Base-by-base conservation (phyloP, 768 basidiomycete species). In the Leucocoprinus leucothites region DNA sequence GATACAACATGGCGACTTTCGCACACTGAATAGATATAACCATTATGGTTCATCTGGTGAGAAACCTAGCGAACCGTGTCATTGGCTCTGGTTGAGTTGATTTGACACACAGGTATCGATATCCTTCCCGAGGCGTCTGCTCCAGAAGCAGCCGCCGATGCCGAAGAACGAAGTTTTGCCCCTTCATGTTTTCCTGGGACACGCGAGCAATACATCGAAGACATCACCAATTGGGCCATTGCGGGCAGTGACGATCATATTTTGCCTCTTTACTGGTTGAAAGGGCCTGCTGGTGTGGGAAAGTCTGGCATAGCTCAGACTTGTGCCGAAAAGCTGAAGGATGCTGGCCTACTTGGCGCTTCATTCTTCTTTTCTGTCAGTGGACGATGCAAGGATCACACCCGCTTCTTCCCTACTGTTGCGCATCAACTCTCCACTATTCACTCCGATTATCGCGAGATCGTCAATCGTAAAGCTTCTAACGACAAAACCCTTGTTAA, bases 291-390 rank as follows among this genome's bases (percentile, higher is more conserved):
- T 28, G 57, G 57, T 0, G 51, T 51, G 13, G 51, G 57, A 3
- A 57, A 53, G 35, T 52, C 57, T 1, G 44, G 51, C 19, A 24
- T 57, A 3, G 43, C 57, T 5, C 44, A 52, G 44, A 53, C 57
- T 3, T 41, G 51, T 28, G 45, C 43, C 35, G 26, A 45, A n/a
- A 35, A 48, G 3, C 51, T 57, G 3, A 38, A 38, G 9, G 9
- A 41, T 7, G 19, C 35, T 2, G 24, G 57, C 0, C 36, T 26
- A 1, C 57, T 57, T n/a, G 57, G 57, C 18, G 57, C 35, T 1
- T 36, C 43, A 14, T 57, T 57, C 36, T 57, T 57, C 25, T 57
- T 51, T 25, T 22, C 35, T n/a, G 21, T 48, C 14, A n/a, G 25
- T 21, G n/a, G 25, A 16, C 19, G 38, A 9, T 11, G 31, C 11